These are phyloP conservation scores for Termitomyces bulborhizus DNA, from an alignment of 768 basidiomycete species.

Conservation along the genomic window DNA sequence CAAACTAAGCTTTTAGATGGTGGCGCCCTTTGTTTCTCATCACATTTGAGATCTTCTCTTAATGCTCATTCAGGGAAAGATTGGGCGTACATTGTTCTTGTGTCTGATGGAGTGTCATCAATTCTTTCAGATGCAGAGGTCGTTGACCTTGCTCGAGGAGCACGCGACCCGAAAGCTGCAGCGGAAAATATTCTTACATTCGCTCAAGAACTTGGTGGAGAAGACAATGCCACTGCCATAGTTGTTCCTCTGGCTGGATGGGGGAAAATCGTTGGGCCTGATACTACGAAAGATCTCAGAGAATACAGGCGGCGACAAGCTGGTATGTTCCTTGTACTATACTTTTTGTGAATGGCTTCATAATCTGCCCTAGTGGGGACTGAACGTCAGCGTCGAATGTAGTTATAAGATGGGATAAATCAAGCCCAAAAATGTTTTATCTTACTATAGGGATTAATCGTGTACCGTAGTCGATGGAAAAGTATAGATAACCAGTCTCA, in stretches of 20 bases:
- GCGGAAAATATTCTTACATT: conserved; percentile 80
- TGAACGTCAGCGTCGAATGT: conserved; percentile 66
- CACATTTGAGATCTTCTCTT: neutral
- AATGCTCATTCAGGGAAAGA: conserved; percentile 48
- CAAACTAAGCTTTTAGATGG: conserved; percentile 71
- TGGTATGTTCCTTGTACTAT: conserved; percentile 28
- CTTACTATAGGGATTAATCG: neutral
- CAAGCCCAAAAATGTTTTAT: neutral
- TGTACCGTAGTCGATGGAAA: neutral
- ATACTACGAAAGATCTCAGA: conserved; percentile 75
- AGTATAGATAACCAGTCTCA: neutral
- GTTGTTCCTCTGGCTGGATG: conserved; percentile 92
- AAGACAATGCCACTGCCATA: conserved; percentile 89
- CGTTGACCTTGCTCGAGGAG: conserved; percentile 76
- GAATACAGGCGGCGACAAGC: conserved; percentile 72
- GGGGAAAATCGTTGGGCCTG: conserved; percentile 75
- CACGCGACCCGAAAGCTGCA: conserved; percentile 68
- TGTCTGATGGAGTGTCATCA: conserved; percentile 94
- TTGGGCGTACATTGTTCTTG: conserved; percentile 81
- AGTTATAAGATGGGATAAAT: conserved; percentile 8
- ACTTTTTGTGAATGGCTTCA: neutral
- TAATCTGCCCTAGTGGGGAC: conserved; percentile 40
- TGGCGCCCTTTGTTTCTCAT: conserved; percentile 21
- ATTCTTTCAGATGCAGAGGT: conserved; percentile 92
- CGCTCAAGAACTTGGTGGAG: conserved; percentile 80